Percentiles rank a stretch among this genome's conserved stretches.
Evolutionary conservation across 768 basidiomycete genomes (phyloP).

Genomic region (Sporobolomyces roseus): DNA sequence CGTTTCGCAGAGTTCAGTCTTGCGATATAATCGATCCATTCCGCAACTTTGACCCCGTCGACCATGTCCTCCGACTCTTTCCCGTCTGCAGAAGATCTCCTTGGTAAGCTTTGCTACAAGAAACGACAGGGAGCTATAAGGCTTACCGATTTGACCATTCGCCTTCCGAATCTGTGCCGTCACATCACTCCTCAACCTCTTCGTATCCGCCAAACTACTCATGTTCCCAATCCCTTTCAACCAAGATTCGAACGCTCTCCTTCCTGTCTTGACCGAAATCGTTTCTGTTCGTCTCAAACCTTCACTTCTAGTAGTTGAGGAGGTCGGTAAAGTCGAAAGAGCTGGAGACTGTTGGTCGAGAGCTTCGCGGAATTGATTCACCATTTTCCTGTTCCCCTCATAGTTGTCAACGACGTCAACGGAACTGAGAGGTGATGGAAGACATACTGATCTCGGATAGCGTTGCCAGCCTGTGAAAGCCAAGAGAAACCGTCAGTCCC

Average conservation of each 20-base stretch:
- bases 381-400: constrained; percentile 43
- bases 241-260: constrained; percentile 85
- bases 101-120: no score
- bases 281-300: constrained; percentile 52
- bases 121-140: no score
- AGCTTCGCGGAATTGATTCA: constrained; percentile 43
- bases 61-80: constrained; percentile 78
- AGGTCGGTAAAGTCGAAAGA: not conserved
- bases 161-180: constrained; percentile 78
- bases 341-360: constrained; percentile 41
- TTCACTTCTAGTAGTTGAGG: not conserved
- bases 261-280: constrained; percentile 76
- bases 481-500: not conserved
- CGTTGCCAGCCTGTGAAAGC: constrained; percentile 59
- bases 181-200: constrained; percentile 85
- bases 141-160: constrained; percentile 64
- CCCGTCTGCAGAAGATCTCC: constrained; percentile 53
- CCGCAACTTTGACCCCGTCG: constrained; percentile 44
- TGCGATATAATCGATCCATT: constrained; percentile 62
- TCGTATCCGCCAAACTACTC: constrained; percentile 79
- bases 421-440: constrained; percentile 44
- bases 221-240: constrained; percentile 75
- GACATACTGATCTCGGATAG: constrained; percentile 65
- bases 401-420: no score
- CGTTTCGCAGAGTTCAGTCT: constrained; percentile 83